Conservation (phyloP, 75 land plant species). For the Sequoiadendron giganteum region DNA sequence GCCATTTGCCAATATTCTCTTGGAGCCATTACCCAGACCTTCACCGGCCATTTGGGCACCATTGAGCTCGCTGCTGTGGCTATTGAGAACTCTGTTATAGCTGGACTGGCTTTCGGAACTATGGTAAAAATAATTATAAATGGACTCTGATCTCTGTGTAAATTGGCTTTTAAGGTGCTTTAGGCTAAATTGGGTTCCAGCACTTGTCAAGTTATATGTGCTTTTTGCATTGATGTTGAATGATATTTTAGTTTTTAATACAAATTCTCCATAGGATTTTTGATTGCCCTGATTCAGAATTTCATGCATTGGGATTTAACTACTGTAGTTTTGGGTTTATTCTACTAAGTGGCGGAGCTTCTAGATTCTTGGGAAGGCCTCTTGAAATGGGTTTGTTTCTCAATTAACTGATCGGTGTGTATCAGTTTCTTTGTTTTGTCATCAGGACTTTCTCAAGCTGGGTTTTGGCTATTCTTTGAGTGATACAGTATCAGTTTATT, state of each 20-base stretch:
- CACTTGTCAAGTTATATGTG: background rate
- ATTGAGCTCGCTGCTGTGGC: slow-evolving; percentile 28
- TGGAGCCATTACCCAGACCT: slow-evolving; percentile 29
- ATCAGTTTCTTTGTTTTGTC: too few species aligned
- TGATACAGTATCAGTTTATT: too few species aligned
- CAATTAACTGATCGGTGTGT: background rate
- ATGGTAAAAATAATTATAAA: slow-evolving; percentile 12
- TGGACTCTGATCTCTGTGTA: background rate
- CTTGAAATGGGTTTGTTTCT: background rate
- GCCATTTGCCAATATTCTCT: slow-evolving; percentile 27
- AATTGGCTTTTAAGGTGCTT: background rate
- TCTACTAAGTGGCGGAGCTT: background rate
- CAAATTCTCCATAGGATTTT: background rate
- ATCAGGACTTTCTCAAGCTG: too few species aligned
- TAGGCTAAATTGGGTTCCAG: background rate
- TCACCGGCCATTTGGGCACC: slow-evolving; percentile 34
- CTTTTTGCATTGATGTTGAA: background rate
- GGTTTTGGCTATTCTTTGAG: too few species aligned
- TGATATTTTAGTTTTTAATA: background rate
- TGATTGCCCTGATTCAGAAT: background rate
- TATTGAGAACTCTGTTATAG: slow-evolving; percentile 27
- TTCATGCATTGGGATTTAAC: background rate
- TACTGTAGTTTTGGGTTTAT: background rate
- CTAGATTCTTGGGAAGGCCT: background rate
- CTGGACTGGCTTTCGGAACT: slow-evolving; percentile 26